Percentiles rank a stretch among this genome's conserved stretches.
Conservation (phyloP, 2,329 filamentous ascomycete species). For the Colletotrichum zoysiae region DNA sequence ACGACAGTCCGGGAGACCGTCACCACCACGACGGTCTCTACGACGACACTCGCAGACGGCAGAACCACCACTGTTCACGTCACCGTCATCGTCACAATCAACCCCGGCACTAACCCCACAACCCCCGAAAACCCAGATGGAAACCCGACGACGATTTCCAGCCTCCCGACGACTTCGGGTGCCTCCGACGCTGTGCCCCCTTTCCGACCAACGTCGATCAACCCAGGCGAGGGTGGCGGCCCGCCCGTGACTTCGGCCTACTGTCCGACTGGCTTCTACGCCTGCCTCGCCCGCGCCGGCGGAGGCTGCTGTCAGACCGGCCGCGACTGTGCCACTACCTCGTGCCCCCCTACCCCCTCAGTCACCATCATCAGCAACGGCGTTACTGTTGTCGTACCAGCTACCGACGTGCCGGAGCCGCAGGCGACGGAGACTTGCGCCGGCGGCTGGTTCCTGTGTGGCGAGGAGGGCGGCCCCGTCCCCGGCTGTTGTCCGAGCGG, state of each 20-base stretch:
- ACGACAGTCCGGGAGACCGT: constrained; percentile 56
- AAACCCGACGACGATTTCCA: constrained; percentile 54
- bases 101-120: constrained; percentile 48
- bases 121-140: constrained; percentile 51
- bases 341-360: constrained; percentile 73
- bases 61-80: constrained; percentile 56
- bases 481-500: constrained; percentile 88
- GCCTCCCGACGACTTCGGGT: constrained; percentile 50
- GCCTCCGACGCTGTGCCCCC: constrained; percentile 58
- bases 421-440: constrained; percentile 71
- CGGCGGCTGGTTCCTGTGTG: constrained; percentile 81
- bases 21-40: constrained; percentile 44
- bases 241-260: constrained; percentile 46
- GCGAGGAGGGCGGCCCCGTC: constrained; percentile 66
- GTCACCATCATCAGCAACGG: constrained; percentile 77
- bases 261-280: constrained; percentile 93
- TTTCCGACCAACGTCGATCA: constrained; percentile 59
- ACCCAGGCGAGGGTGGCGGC: constrained; percentile 49
- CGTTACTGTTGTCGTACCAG: constrained; percentile 77
- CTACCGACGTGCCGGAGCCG: constrained; percentile 58
- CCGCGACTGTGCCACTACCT: constrained; percentile 84
- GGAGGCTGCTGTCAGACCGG: constrained; percentile 90
- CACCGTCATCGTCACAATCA: constrained; percentile 56
- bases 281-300: constrained; percentile 85
- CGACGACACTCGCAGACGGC: constrained; percentile 48